These are phyloP conservation scores for Flaveria linearis DNA, from an alignment of 129 eudicot species.

Conservation along the genomic window DNA sequence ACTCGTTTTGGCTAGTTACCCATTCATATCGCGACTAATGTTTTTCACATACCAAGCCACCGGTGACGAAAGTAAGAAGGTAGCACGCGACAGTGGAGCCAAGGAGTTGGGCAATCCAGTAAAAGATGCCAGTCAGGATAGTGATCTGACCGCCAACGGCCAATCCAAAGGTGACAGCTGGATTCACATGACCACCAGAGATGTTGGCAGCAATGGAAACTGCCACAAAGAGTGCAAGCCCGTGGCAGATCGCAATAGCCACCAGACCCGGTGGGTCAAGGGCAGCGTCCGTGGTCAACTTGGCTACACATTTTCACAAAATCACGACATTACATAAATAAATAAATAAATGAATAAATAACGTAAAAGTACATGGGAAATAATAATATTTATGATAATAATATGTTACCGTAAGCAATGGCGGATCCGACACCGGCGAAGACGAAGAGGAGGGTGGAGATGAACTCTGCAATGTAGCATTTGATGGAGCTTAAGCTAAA, in stretches of 20 bases:
- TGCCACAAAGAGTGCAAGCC: constrained; percentile 54
- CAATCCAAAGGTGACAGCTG: constrained; percentile 66
- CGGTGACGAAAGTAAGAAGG: constrained; percentile 54
- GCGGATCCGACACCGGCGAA: constrained; percentile 47
- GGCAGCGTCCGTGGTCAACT: constrained; percentile 46
- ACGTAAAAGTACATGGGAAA: constrained; percentile 22
- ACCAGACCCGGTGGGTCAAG: constrained; percentile 53
- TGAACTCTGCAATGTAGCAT: constrained; percentile 44
- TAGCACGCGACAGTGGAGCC: constrained; percentile 50
- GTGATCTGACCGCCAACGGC: constrained; percentile 63
- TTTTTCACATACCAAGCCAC: constrained; percentile 46
- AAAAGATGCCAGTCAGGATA: constrained; percentile 51
- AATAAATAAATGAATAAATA: no score
- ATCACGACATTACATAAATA: neutral
- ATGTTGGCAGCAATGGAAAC: constrained; percentile 59
- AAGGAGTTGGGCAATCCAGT: constrained; percentile 52
- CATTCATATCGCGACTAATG: neutral
- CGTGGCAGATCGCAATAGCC: constrained; percentile 52
- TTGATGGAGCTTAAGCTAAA: constrained; percentile 41
- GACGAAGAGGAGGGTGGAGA: constrained; percentile 46
- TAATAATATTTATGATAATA: neutral
- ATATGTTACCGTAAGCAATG: constrained; percentile 33
- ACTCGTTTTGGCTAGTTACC: no score
- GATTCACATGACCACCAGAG: constrained; percentile 66
- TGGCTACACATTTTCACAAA: constrained; percentile 30